Evolutionary conservation across 192 early-diverging fungal species (phyloP), one percentile per base, ranked within the genome.

Genomic region (Jimgerdemannia lactiflua): DNA sequence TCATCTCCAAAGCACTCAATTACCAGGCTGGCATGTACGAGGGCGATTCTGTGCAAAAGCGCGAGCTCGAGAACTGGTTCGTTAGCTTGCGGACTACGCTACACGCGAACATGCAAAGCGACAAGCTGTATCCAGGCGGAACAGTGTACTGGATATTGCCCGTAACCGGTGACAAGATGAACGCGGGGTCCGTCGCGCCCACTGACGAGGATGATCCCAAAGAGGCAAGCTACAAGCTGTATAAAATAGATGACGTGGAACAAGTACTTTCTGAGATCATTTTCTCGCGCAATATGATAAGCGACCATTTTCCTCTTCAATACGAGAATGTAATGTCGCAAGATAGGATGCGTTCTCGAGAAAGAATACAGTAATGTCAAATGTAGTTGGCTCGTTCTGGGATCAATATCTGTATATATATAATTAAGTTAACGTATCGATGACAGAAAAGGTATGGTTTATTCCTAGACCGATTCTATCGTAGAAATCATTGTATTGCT

Each of bases 131-230:
- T 20, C 86, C 86, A 0, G 74, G 81, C 1, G 86, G 86, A 4
- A 83, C 73, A 67, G 76, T 87, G 17, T 83, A 83, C 43, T 87
- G 86, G 86, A 76, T 87, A 18, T 77, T 79, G 4, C 81, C 81
- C 1, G 1, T 39, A 9, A 20, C 40, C 67, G 40, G 9, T 68
- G 19, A 0, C 67, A 68, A 20, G 6, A 18, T 9, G 40, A 1
- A 68, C 19, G 49, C 49, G 49, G 8, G 49, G 6, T 59, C 49
- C 6, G 49, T 59, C 6, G 49, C 49, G 49, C 49, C 6, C 49
- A 59, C 14, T 6, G 14, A 59, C 49, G 8, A 6, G 6, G 72
- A 73, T 54, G 64, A 73, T 65, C 72, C 72, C 14, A 39, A 65
- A 39, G 43, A 64, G 11, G 19, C 42, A 14, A 68, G 54, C 2